These are phyloP conservation scores for Polyporus tsugae DNA, from an alignment of 1,284 basidiomycete species.

Conservation along the genomic window DNA sequence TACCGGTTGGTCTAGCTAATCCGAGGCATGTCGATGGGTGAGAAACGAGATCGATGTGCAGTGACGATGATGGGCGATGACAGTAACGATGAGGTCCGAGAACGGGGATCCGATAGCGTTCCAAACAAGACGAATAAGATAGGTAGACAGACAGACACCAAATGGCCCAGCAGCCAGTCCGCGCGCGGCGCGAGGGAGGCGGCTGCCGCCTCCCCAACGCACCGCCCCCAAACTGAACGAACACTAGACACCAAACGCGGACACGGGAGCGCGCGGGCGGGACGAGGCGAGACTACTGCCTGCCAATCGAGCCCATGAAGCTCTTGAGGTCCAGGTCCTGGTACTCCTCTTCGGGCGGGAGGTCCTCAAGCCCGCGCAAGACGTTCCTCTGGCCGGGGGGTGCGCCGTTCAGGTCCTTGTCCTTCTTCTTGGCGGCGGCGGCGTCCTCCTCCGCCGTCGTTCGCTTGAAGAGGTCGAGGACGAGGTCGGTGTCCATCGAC, in stretches of 20 bases:
- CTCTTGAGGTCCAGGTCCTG: conserved; percentile 84
- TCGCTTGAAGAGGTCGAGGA: conserved; percentile 92
- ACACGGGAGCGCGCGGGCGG: neutral
- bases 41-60: neutral
- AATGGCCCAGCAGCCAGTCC: neutral
- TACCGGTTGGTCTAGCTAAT: conserved; percentile 31
- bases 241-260: conserved; percentile 1
- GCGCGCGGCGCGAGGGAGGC: conserved; percentile 17
- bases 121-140: conserved; percentile 34
- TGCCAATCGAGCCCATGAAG: conserved; percentile 81
- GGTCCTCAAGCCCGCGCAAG: conserved; percentile 86
- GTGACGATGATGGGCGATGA: conserved; percentile 6
- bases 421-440: conserved; percentile 59
- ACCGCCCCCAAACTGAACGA: conserved; percentile 29
- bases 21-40: conserved; percentile 15
- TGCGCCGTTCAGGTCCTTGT: conserved; percentile 61
- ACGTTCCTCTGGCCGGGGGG: conserved; percentile 76
- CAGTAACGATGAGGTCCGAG: conserved; percentile 8
- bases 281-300: conserved; percentile 9
- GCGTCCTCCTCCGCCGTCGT: conserved; percentile 81
- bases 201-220: neutral
- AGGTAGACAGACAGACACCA: conserved; percentile 6
- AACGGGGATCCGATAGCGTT: conserved; percentile 28
- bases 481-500: conserved; percentile 97
- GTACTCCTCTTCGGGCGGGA: conserved; percentile 92